Evolutionary conservation across 2,329 filamentous ascomycete genomes (phyloP).

Genomic region (Hymenoscyphus repandus): DNA sequence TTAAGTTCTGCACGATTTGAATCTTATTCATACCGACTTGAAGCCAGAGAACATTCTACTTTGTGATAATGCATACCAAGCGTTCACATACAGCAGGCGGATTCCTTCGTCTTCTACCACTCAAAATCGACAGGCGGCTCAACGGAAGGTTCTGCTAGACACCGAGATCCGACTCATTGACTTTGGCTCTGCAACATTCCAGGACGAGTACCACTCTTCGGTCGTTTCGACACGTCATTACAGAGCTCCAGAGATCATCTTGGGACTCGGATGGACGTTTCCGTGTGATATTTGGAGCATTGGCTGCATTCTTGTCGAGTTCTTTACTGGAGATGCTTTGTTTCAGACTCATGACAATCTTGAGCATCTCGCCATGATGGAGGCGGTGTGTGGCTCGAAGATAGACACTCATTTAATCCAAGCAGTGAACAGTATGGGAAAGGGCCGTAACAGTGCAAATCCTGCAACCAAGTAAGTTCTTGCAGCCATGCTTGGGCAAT

Average conservation of each 20-base stretch:
- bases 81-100: conserved; percentile 64
- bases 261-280: conserved; percentile 66
- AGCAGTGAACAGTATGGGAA: conserved; percentile 50
- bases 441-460: conserved; percentile 48
- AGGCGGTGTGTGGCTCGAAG: conserved; percentile 55
- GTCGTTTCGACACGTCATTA: conserved; percentile 68
- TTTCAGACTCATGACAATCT: conserved; percentile 71
- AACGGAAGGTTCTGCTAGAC: conserved; percentile 59
- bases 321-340: conserved; percentile 65
- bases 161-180: conserved; percentile 67
- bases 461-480: conserved; percentile 56
- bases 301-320: conserved; percentile 66
- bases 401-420: conserved; percentile 56
- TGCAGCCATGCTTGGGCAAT: not conserved
- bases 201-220: conserved; percentile 68
- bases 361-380: conserved; percentile 73
- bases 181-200: conserved; percentile 67
- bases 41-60: conserved; percentile 68
- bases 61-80: conserved; percentile 60
- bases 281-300: conserved; percentile 73
- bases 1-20: conserved; percentile 87
- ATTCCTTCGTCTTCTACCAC: conserved; percentile 63
- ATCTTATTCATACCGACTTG: conserved; percentile 86
- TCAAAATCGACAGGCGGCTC: conserved; percentile 54
- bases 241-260: conserved; percentile 64